Conservation (phyloP, 2,329 filamentous ascomycete genomes). For the Pseudofabraea citricarpa region DNA sequence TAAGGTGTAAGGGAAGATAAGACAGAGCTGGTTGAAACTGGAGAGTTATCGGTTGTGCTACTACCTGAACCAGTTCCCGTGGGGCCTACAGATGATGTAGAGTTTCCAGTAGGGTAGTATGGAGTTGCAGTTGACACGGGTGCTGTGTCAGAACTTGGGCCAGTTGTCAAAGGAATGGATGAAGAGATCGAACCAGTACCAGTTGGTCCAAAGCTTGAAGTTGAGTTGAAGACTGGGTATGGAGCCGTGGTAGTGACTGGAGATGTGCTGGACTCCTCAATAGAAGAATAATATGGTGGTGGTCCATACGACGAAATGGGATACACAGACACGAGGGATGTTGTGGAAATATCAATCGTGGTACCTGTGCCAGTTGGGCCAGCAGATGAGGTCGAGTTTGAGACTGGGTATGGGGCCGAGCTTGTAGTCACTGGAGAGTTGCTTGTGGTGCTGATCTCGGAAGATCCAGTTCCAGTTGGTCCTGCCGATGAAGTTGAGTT, state of each 20-base stretch:
- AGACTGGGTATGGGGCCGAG: not conserved
- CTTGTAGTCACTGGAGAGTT: not conserved
- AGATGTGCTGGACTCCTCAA: not conserved
- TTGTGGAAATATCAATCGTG: too few species aligned
- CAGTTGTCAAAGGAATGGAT: not conserved
- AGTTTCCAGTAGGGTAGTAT: conserved; percentile 3
- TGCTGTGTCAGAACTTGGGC: conserved; percentile 1
- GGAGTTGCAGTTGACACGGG: conserved; percentile 2
- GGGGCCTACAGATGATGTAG: conserved; percentile 1
- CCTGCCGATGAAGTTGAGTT: not conserved
- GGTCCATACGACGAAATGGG: not conserved
- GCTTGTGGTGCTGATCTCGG: not conserved
- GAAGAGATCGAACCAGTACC: conserved; percentile 3
- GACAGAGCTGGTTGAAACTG: not conserved
- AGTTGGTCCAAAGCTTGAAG: conserved; percentile 3
- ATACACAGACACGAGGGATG: not conserved
- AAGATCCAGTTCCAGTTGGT: not conserved
- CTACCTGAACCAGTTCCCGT: conserved; percentile 9
- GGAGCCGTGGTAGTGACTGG: not conserved
- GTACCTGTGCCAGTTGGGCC: conserved; percentile 4
- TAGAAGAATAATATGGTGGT: not conserved
- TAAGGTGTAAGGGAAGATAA: too few species aligned
- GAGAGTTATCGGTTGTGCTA: not conserved
- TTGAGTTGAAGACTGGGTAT: not conserved
- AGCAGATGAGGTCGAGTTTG: not conserved